Conservation (phyloP, 768 basidiomycete genomes). For the Asterophora parasitica region DNA sequence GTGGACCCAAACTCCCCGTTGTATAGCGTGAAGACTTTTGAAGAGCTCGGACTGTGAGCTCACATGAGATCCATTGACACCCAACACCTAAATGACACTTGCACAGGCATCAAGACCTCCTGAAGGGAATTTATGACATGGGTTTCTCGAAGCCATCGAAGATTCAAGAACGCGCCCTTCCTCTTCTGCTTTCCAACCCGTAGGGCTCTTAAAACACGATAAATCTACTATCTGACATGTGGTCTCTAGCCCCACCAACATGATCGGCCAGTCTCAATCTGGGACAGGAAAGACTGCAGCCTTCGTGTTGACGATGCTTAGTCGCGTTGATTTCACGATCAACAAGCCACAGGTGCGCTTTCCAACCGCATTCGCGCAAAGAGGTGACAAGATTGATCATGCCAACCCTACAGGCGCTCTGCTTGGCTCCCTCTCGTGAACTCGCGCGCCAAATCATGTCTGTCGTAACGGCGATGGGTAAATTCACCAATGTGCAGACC, state of each 20-base stretch:
- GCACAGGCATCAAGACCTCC: constrained; percentile 71
- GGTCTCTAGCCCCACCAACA: constrained; percentile 81
- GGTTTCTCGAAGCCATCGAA: constrained; percentile 98
- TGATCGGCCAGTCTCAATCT: constrained; percentile 99
- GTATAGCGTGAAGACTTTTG: constrained; percentile 89
- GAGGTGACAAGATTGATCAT: background rate
- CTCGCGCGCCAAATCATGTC: constrained; percentile 97
- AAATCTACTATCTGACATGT: background rate
- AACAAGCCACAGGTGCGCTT: constrained; percentile 73
- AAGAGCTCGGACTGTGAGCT: constrained; percentile 89
- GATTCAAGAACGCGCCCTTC: constrained; percentile 95
- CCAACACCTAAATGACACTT: background rate
- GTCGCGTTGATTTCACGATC: constrained; percentile 79
- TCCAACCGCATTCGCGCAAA: background rate
- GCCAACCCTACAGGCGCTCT: constrained; percentile 63
- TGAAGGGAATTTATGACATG: constrained; percentile 93
- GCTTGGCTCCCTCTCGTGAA: constrained; percentile 96
- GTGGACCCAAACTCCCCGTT: constrained; percentile 94
- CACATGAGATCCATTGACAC: background rate
- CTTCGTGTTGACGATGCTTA: constrained; percentile 96
- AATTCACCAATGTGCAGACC: constrained; percentile 89
- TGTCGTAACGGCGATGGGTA: constrained; percentile 90
- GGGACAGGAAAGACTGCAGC: constrained; percentile 99
- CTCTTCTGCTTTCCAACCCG: constrained; percentile 87
- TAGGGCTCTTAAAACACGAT: constrained; percentile 25